phyloP scores from a whole-genome alignment of 352 stramenopile genomes.

The Phytopythium montanum region DNA sequence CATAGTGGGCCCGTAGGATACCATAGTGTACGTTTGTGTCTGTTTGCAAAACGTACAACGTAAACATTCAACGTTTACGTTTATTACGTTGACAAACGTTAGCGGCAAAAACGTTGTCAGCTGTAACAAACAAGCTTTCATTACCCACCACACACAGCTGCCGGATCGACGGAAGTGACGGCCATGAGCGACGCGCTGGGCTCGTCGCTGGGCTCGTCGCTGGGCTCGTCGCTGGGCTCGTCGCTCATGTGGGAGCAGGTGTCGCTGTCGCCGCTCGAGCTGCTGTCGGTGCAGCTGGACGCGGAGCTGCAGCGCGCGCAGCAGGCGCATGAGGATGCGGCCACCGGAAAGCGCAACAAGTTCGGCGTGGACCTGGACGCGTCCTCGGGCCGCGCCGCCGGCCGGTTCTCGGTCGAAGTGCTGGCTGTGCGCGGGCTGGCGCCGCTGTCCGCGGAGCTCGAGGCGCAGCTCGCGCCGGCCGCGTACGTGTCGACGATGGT shows the following conservation, averaged over 20 bases:
- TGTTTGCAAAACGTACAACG: too few species aligned
- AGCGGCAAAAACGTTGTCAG: too few species aligned
- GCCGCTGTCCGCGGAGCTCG: constrained; percentile 23
- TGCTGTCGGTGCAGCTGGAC: constrained; percentile 69
- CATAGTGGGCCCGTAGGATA: too few species aligned
- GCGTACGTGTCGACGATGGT: constrained; percentile 62
- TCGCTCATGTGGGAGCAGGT: constrained; percentile 81
- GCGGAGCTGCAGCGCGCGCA: constrained; percentile 57
- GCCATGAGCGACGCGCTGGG: constrained; percentile 10
- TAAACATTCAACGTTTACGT: too few species aligned
- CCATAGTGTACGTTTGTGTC: too few species aligned
- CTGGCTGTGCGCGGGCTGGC: constrained; percentile 33
- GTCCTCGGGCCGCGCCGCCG: constrained; percentile 52
- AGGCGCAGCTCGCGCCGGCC: constrained; percentile 29
- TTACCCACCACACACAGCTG: too few species aligned
- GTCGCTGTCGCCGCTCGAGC: constrained; percentile 62
- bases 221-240: constrained; percentile 43
- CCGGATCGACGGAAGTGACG: neutral
- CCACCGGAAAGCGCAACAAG: constrained; percentile 56
- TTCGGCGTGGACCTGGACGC: constrained; percentile 66
- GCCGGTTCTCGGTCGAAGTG: constrained; percentile 49
- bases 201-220: too few species aligned
- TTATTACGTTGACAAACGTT: too few species aligned
- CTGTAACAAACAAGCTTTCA: too few species aligned
- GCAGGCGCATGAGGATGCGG: constrained; percentile 27